Conservation (phyloP, 805 yeast species). For the Saccharomycopsis olivae region DNA sequence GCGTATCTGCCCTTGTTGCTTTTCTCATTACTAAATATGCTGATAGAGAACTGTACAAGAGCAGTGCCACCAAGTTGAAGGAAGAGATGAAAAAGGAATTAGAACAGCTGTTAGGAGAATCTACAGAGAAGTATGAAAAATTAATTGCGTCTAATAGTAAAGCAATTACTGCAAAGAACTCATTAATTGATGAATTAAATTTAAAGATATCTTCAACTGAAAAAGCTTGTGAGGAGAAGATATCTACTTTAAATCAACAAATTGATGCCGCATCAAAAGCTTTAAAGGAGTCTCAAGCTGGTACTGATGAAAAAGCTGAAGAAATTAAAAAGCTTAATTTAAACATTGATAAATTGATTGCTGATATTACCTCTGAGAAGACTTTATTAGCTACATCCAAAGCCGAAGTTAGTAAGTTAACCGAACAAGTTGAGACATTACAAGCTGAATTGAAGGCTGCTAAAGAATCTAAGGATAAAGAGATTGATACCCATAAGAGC, state of each 20-base stretch:
- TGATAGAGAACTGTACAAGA: conserved; percentile 12
- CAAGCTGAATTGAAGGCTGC: neutral
- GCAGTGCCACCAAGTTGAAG: conserved; percentile 5
- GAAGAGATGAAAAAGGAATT: conserved; percentile 7
- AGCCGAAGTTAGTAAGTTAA: neutral
- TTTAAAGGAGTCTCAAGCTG: neutral
- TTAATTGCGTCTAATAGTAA: conserved; percentile 1
- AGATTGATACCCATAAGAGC: conserved; percentile 2
- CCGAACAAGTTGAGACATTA: neutral
- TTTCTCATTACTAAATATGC: conserved; percentile 13
- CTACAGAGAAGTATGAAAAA: conserved; percentile 5
- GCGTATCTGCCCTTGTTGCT: conserved; percentile 15
- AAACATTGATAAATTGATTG: conserved; percentile 9
- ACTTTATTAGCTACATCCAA: conserved; percentile 2
- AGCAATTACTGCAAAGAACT: conserved; percentile 10
- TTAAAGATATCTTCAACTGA: neutral
- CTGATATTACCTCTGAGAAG: conserved; percentile 13
- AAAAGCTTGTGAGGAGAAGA: neutral
- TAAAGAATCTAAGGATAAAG: neutral
- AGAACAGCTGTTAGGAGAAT: conserved; percentile 6
- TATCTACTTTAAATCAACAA: neutral
- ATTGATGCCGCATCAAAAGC: neutral
- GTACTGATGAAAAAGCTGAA: neutral
- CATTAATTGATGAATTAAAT: conserved; percentile 11
- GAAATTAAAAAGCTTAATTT: conserved; percentile 1